Conservation (phyloP, 2,329 filamentous ascomycete species). For the Trichoderma breve region DNA sequence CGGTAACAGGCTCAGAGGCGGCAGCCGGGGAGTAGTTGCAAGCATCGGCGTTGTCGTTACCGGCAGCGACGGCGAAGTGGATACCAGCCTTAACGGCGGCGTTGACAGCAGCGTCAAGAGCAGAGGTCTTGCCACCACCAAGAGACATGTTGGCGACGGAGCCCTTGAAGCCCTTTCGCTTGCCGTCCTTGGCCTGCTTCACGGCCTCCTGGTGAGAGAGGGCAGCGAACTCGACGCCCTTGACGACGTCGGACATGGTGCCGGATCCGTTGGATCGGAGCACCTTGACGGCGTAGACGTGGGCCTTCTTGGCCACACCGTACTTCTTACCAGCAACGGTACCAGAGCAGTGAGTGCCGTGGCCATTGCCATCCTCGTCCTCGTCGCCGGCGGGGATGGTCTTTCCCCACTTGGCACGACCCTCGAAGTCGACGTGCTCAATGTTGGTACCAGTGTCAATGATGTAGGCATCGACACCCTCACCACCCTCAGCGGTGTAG, state of each 20-base stretch:
- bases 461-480: slow-evolving; percentile 97
- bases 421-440: slow-evolving; percentile 95
- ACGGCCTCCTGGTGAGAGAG: slow-evolving; percentile 73
- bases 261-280: slow-evolving; percentile 95
- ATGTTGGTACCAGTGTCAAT: slow-evolving; percentile 96
- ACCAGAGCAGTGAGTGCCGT: slow-evolving; percentile 98
- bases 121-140: slow-evolving; percentile 91
- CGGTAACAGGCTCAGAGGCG: slow-evolving; percentile 86
- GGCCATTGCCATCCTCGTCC: slow-evolving; percentile 92
- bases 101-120: slow-evolving; percentile 89
- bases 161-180: slow-evolving; percentile 97
- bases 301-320: slow-evolving; percentile 98
- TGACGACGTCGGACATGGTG: slow-evolving; percentile 98
- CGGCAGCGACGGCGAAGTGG: slow-evolving; percentile 96
- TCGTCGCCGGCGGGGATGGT: slow-evolving; percentile 83
- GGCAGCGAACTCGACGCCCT: slow-evolving; percentile 95
- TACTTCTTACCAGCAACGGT: slow-evolving; percentile 98
- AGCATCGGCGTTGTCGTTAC: slow-evolving; percentile 97
- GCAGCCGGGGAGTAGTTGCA: slow-evolving; percentile 99
- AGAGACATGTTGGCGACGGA: slow-evolving; percentile 99
- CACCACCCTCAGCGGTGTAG: slow-evolving; percentile 82
- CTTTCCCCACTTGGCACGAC: slow-evolving; percentile 93
- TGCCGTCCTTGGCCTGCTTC: slow-evolving; percentile 76
- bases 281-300: slow-evolving; percentile 96
- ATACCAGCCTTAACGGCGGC: slow-evolving; percentile 88